These are phyloP conservation scores for Penicillium salamii DNA, from an alignment of 495 filamentous ascomycete species.

Conservation along the genomic window DNA sequence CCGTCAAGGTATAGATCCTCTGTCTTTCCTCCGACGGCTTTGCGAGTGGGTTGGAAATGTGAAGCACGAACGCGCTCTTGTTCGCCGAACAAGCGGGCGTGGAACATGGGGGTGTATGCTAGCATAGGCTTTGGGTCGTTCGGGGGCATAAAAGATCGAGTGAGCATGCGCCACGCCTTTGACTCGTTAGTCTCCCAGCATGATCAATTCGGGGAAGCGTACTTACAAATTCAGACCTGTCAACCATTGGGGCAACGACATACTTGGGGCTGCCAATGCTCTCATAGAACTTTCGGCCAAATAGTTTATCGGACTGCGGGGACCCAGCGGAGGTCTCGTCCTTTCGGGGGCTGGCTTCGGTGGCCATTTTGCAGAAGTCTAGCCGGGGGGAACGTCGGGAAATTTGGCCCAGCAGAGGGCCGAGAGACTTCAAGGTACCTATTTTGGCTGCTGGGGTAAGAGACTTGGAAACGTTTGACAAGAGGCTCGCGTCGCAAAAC, in stretches of 20 bases:
- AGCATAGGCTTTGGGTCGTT: constrained; percentile 58
- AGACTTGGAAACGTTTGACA: background rate
- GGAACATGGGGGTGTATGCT: constrained; percentile 92
- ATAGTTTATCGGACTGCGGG: constrained; percentile 53
- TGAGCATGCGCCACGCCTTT: constrained; percentile 93
- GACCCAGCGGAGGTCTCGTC: constrained; percentile 13
- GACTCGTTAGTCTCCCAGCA: constrained; percentile 16
- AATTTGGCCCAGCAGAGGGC: constrained; percentile 31
- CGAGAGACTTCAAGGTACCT: constrained; percentile 25
- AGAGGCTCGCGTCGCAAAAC: constrained; percentile 1
- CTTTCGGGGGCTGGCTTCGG: constrained; percentile 18
- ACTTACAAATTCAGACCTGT: constrained; percentile 93
- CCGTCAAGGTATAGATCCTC: constrained; percentile 70
- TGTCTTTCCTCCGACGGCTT: constrained; percentile 28
- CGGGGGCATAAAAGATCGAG: constrained; percentile 79
- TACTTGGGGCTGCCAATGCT: constrained; percentile 88
- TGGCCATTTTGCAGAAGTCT: constrained; percentile 27
- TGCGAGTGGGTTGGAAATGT: constrained; percentile 70
- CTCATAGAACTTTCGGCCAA: constrained; percentile 87
- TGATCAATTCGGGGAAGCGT: background rate
- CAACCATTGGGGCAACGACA: constrained; percentile 95
- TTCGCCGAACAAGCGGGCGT: constrained; percentile 79
- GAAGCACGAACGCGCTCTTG: constrained; percentile 68
- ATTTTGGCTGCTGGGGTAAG: constrained; percentile 25
- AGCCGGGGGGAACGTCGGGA: constrained; percentile 6